Evolutionary conservation across 2,329 filamentous ascomycete genomes (phyloP).

Genomic region (Pseudogymnoascus sp.): DNA sequence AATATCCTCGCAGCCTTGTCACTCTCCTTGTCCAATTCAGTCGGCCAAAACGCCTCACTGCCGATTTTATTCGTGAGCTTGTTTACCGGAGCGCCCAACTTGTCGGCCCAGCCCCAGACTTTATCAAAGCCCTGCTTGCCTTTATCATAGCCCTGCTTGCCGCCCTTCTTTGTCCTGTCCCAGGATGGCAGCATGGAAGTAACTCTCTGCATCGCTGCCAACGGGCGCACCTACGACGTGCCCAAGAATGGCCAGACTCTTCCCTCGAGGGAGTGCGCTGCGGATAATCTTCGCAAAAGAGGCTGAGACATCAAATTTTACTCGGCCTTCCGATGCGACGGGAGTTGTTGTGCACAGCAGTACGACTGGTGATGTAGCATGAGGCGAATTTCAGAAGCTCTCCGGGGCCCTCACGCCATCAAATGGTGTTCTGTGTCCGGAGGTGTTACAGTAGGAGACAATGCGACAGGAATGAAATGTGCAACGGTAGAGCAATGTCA

Average conservation of each 20-base stretch:
- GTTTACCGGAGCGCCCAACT: slow-evolving; percentile 66
- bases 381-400: neutral
- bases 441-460: neutral
- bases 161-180: slow-evolving; percentile 44
- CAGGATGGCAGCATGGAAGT: slow-evolving; percentile 35
- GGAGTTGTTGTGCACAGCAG: neutral
- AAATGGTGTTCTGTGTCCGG: neutral
- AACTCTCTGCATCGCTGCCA: slow-evolving; percentile 25
- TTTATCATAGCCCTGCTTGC: slow-evolving; percentile 65
- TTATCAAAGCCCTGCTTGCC: slow-evolving; percentile 66
- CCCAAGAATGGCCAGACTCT: neutral
- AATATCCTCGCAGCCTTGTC: slow-evolving; percentile 87
- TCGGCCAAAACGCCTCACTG: slow-evolving; percentile 76
- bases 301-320: slow-evolving; percentile 8
- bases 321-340: neutral
- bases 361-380: neutral
- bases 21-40: slow-evolving; percentile 76
- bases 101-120: slow-evolving; percentile 57
- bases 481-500: neutral
- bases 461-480: neutral
- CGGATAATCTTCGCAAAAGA: neutral
- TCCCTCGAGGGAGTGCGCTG: neutral
- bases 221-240: neutral
- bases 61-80: slow-evolving; percentile 73
- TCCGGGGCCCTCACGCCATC: neutral